phyloP scores from a whole-genome alignment of 2,329 filamentous ascomycete species.

The Venturia asperata region DNA sequence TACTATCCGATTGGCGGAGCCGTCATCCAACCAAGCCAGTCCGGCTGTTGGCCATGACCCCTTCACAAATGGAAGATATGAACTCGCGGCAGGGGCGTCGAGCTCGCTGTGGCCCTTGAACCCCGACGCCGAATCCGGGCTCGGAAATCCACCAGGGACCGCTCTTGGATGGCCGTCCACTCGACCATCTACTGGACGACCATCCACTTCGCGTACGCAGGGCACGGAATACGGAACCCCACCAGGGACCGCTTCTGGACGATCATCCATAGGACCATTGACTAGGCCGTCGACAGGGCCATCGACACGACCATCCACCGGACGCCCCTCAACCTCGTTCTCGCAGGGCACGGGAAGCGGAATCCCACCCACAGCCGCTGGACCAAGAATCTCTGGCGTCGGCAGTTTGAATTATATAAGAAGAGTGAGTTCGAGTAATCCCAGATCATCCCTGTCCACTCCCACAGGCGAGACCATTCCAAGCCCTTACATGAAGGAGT shows the following conservation, averaged over 20 bases:
- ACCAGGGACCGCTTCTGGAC: background rate
- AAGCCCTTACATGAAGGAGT: slow-evolving; percentile 8
- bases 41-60: background rate
- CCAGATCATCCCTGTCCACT: background rate
- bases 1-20: background rate
- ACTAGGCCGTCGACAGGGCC: background rate
- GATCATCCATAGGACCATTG: background rate
- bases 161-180: background rate
- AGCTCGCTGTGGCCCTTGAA: slow-evolving; percentile 10
- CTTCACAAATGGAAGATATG: slow-evolving; percentile 10
- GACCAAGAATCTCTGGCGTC: background rate
- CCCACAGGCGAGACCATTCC: background rate
- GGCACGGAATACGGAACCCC: background rate
- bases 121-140: slow-evolving; percentile 9
- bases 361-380: background rate
- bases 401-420: background rate
- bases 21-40: background rate
- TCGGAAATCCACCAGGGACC: slow-evolving; percentile 6
- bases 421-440: background rate
- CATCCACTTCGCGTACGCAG: background rate
- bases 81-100: background rate
- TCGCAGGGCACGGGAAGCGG: background rate
- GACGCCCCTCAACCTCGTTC: background rate
- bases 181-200: background rate
- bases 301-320: background rate